Evolutionary conservation across 2,329 filamentous ascomycete species (phyloP), one percentile per base, ranked within the genome.

Genomic region (Fusarium newnesense): DNA sequence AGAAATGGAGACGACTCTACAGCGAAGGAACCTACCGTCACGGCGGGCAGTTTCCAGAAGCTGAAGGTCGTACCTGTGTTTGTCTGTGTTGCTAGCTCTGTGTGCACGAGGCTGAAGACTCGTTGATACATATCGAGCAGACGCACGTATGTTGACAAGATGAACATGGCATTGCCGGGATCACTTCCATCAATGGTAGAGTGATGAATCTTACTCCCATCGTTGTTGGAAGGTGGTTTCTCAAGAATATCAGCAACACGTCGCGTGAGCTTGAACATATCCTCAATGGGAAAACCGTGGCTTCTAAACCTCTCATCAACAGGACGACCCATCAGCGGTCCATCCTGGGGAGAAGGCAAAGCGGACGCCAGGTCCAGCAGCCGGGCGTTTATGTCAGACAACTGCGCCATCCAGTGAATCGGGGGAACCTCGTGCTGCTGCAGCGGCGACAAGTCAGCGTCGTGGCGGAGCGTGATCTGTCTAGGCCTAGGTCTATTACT

Each of bases 81-180:
- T 9, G 78, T 67, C 40, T 78, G 77, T 9, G 76, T 69, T 21
- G 69, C 21, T 19, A 84, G 73, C 64, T 83, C 80, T 4, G 72
- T 71, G 62, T 79, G 78, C 26, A 85, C 80, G 7, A 82, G 80
- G 53, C 73, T 76, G 50, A 84, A 83, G 19, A 84, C 80, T 50
- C 76, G 76, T 50, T 84, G 81, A 64, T 84, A 84, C 75, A 84
- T 81, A 70, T 84, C 82, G 5, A 85, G 75, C 6, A 85, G 77
- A 19, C 80, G 76, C 10, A 82, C 80, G 37, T 84, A 85, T 4
- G 79, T 82, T 9, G 83, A 82, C 4, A 83, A 74, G 19, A 82
- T 79, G 63, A 85, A 80, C 75, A 83, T 81, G 49, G 79, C 78
- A 62, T 81, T 84, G 36, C 79, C 81, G 0, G 82, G 81, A 49